phyloP scores from a whole-genome alignment of 768 basidiomycete genomes.

The Leucosporidium creatinivorum region DNA sequence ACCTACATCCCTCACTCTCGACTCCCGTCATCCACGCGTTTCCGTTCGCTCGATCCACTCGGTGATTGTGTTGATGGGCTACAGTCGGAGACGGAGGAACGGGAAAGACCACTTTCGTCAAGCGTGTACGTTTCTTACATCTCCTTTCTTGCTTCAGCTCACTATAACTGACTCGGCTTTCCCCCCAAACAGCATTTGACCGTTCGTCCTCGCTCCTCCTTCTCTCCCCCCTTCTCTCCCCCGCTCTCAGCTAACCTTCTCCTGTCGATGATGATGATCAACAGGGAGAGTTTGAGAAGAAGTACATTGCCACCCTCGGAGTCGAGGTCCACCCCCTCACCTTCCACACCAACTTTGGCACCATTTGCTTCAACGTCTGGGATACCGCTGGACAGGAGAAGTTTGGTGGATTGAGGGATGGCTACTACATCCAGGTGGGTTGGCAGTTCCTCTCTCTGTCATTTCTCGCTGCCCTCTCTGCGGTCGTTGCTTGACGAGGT shows the following conservation, averaged over 20 bases:
- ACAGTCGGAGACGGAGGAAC: conserved; percentile 84
- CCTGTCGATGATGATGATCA: background rate
- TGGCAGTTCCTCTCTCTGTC: background rate
- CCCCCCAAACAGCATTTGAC: conserved; percentile 24
- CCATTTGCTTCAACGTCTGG: conserved; percentile 99
- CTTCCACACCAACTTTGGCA: conserved; percentile 98
- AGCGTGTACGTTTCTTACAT: conserved; percentile 14
- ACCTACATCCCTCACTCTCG: conserved; percentile 3
- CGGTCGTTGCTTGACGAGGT: conserved; percentile 10
- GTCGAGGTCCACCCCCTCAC: conserved; percentile 94
- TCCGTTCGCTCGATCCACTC: background rate
- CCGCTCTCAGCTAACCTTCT: background rate
- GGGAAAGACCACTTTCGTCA: conserved; percentile 50
- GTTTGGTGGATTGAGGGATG: conserved; percentile 96
- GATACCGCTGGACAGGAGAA: conserved; percentile 99
- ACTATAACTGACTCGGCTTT: background rate
- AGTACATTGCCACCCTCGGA: conserved; percentile 82
- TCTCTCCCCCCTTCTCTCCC: background rate
- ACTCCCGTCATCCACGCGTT: conserved; percentile 31
- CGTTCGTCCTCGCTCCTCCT: conserved; percentile 20
- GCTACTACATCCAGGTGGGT: conserved; percentile 81
- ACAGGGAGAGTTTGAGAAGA: conserved; percentile 96
- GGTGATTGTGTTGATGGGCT: background rate
- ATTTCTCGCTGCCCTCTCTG: conserved; percentile 5
- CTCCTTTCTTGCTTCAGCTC: background rate